Evolutionary conservation across 345 rosid genomes (phyloP).

Genomic region (Eucalyptus erythrocorys): DNA sequence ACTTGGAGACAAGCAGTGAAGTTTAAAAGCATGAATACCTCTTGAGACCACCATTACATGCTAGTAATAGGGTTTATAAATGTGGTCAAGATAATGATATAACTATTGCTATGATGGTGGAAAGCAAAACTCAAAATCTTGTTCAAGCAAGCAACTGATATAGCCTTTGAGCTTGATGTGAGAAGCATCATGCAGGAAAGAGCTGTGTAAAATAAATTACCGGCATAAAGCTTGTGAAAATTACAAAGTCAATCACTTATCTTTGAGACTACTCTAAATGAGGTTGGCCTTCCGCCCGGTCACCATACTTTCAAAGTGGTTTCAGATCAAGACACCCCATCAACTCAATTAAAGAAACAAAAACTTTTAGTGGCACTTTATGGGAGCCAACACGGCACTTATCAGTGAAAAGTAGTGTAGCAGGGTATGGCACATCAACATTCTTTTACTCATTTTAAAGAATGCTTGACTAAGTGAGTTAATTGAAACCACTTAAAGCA

Average conservation of each 20-base stretch:
- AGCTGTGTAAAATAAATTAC: background rate
- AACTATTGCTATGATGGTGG: background rate
- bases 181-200: background rate
- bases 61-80: background rate
- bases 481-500: background rate
- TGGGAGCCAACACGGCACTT: background rate
- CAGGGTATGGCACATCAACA: background rate
- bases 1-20: background rate
- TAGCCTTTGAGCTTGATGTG: background rate
- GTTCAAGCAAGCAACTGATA: background rate
- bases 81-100: background rate
- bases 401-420: background rate
- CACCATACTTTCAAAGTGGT: background rate
- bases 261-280: background rate
- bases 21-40: background rate
- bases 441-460: background rate
- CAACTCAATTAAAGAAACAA: background rate
- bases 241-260: background rate
- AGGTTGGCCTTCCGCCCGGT: background rate
- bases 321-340: background rate
- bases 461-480: background rate
- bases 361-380: background rate
- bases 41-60: background rate
- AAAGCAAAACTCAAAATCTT: background rate
- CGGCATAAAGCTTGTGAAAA: background rate